Percentiles rank a stretch among this genome's conserved stretches.
These are phyloP conservation scores for Clavispora vitiphila DNA, from an alignment of 805 yeast genomes.

Conservation along the genomic window DNA sequence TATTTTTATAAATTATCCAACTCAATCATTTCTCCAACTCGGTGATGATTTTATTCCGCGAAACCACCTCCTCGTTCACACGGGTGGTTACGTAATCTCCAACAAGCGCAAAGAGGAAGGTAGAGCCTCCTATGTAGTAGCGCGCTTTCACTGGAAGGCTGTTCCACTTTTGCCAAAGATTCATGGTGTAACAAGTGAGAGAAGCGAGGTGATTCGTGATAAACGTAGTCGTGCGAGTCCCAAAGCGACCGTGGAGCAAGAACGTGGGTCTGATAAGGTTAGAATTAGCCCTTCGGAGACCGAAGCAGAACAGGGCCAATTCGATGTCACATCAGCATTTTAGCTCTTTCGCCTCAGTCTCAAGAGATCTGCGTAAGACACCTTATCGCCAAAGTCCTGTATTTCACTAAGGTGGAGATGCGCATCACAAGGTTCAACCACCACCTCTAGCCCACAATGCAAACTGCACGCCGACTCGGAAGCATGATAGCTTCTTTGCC, in stretches of 20 bases:
- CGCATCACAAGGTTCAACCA: too few species aligned
- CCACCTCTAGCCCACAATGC: too few species aligned
- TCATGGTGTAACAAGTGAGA: slow-evolving; percentile 14
- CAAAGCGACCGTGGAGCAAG: background rate
- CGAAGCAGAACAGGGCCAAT: too few species aligned
- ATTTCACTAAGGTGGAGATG: too few species aligned
- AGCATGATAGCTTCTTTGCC: slow-evolving; percentile 52
- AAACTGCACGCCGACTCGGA: background rate
- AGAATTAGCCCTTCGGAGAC: too few species aligned
- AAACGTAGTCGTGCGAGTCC: slow-evolving; percentile 5
- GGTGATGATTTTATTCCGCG: slow-evolving; percentile 25
- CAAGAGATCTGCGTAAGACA: too few species aligned
- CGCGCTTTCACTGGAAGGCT: slow-evolving; percentile 37
- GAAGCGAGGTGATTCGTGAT: background rate
- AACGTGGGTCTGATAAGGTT: too few species aligned
- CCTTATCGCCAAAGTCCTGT: too few species aligned
- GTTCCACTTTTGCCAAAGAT: slow-evolving; percentile 34
- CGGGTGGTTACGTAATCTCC: slow-evolving; percentile 36
- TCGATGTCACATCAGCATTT: too few species aligned
- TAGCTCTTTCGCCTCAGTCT: too few species aligned
- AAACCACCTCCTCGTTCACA: slow-evolving; percentile 32
- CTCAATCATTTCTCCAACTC: slow-evolving; percentile 13
- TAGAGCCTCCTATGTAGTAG: slow-evolving; percentile 37
- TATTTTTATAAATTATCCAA: background rate
- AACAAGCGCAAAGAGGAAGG: slow-evolving; percentile 33